Evolutionary conservation across 352 stramenopile genomes (phyloP), one percentile per base, ranked within the genome.

Genomic region (Globisporangium parvum): DNA sequence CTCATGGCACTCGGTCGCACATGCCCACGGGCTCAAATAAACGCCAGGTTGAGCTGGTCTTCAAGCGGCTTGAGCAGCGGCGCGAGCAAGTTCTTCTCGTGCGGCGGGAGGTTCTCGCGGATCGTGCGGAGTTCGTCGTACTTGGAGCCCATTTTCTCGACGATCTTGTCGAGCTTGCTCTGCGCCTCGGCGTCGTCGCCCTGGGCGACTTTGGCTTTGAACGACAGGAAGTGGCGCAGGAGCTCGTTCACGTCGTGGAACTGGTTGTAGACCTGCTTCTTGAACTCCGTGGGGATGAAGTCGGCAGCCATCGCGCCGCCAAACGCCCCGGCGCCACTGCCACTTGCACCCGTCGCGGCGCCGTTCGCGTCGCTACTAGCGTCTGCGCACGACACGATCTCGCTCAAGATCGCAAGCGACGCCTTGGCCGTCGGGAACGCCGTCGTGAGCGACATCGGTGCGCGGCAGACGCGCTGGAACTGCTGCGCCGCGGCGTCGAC

Each of bases 111-210:
- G 8, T 80, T 79, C 52, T 91, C 79, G 18, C 85, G 80, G 60
- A 93, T 82, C 64, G 85, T 89, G n/a, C 78, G 67, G 6, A 95
- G 58, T 53, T 95, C 78, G 62, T 93, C 85, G 62, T 92, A 95
- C 64, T 95, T 95, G 59, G 76, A 83, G 40, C 82, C 76, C 74
- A 95, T 95, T 59, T 88, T 88, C 48, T 87, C 85, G n/a, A 87
- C 71, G 48, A 95, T 95, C 48, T 76, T 75, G 57, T 90, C 86
- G 51, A 95, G 75, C 55, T 94, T 94, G 52, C 66, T 70, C 57
- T 85, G 70, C 17, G 78, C 79, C 47, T 93, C 77, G 53, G 71
- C 46, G 41, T 73, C 64, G 14, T 67, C 72, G 10, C 76, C 73
- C 60, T 75, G 70, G 40, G 83, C 74, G 12, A 85, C 69, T 44